Conservation (phyloP, 2,329 filamentous ascomycete species). For the Phoma sp. region DNA sequence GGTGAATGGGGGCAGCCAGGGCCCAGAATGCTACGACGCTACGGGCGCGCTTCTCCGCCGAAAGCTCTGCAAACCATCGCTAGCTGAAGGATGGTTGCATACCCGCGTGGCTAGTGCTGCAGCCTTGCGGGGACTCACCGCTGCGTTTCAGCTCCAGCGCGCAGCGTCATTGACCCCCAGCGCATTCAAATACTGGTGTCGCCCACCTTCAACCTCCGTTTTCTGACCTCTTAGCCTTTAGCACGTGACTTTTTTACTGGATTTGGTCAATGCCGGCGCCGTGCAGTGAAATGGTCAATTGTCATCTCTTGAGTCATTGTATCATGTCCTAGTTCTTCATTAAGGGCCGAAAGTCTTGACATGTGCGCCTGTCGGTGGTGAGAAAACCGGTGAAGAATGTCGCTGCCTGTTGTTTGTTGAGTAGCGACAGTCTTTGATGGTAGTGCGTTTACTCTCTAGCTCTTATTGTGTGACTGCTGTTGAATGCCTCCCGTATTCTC, state of each 20-base stretch:
- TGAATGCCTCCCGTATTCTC: too few relatives aligned
- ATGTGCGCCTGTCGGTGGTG: background rate
- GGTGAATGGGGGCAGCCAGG: constrained; percentile 7
- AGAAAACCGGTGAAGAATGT: constrained; percentile 1
- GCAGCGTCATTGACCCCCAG: background rate
- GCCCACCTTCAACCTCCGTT: background rate
- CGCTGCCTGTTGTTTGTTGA: background rate
- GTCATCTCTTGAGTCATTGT: too few relatives aligned
- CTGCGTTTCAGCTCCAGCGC: background rate
- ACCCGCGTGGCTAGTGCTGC: constrained; percentile 17
- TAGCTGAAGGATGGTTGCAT: constrained; percentile 16
- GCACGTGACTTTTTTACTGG: background rate
- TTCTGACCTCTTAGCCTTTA: background rate
- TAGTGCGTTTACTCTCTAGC: too few relatives aligned
- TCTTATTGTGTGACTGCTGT: background rate
- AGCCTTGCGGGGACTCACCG: constrained; percentile 15
- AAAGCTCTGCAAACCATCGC: constrained; percentile 14
- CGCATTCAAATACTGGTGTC: background rate
- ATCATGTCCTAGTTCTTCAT: too few relatives aligned
- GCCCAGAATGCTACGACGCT: constrained; percentile 7
- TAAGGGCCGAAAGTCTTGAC: background rate
- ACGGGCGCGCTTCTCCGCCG: constrained; percentile 16
- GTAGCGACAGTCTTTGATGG: background rate
- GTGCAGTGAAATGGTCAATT: background rate
- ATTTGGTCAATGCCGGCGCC: background rate